Conservation (phyloP, 2,329 filamentous ascomycete genomes). For the Aspergillus piperis region DNA sequence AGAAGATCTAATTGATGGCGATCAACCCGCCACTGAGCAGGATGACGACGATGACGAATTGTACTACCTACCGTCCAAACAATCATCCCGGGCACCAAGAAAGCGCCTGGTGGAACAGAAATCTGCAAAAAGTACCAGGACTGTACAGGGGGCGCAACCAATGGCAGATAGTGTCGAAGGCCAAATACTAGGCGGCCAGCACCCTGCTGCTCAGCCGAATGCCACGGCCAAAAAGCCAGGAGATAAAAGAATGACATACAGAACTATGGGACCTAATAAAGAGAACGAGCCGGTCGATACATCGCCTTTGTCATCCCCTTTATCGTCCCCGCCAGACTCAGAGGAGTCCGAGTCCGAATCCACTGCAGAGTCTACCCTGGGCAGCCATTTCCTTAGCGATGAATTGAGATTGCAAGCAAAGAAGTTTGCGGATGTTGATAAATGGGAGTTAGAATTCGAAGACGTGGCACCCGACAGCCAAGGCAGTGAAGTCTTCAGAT, state of each 20-base stretch:
- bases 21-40: constrained; percentile 21
- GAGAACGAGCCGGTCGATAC: constrained; percentile 30
- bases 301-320: constrained; percentile 28
- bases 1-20: constrained; percentile 24
- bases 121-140: constrained; percentile 21
- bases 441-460: constrained; percentile 49
- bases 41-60: constrained; percentile 38
- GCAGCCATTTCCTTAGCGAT: constrained; percentile 33
- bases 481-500: constrained; percentile 21
- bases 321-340: constrained; percentile 37
- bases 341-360: constrained; percentile 31
- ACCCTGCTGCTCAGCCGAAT: neutral
- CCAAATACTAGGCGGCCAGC: constrained; percentile 1
- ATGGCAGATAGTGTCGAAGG: neutral
- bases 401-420: constrained; percentile 38
- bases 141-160: constrained; percentile 10
- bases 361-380: constrained; percentile 10
- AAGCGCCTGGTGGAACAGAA: constrained; percentile 23
- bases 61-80: constrained; percentile 28
- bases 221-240: neutral
- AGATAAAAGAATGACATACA: neutral
- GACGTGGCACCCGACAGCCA: constrained; percentile 36
- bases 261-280: constrained; percentile 26
- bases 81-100: constrained; percentile 19
- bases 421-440: constrained; percentile 46